These are phyloP conservation scores for Mycena capillaripes DNA, from an alignment of 768 basidiomycete genomes.

Conservation along the genomic window DNA sequence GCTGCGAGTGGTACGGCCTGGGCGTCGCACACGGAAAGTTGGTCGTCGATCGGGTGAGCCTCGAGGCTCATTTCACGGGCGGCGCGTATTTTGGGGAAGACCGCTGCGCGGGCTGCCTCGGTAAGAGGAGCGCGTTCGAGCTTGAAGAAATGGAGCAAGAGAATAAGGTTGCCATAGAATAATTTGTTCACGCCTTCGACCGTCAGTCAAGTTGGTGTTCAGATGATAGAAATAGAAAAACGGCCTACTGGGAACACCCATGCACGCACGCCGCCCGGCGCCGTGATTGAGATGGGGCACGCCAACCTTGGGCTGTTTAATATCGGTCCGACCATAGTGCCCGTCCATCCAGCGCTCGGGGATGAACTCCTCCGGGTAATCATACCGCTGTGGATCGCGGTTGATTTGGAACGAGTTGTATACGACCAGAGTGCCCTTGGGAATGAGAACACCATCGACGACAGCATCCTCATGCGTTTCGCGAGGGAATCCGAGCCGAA, in stretches of 20 bases:
- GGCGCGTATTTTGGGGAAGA: slow-evolving; percentile 22
- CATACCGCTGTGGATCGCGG: slow-evolving; percentile 28
- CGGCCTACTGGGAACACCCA: slow-evolving; percentile 28
- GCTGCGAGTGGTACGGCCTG: slow-evolving; percentile 24
- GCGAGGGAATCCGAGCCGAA: slow-evolving; percentile 28
- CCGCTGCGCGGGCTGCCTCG: background rate
- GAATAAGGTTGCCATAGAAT: slow-evolving; percentile 21
- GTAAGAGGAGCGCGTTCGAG: slow-evolving; percentile 20
- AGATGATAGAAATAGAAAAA: no score
- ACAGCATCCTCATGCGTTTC: slow-evolving; percentile 26
- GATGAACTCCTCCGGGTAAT: slow-evolving; percentile 22
- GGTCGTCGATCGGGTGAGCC: slow-evolving; percentile 27
- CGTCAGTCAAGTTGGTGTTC: background rate
- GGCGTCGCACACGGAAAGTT: slow-evolving; percentile 20
- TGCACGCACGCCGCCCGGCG: slow-evolving; percentile 24
- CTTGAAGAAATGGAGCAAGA: slow-evolving; percentile 28
- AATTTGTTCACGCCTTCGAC: slow-evolving; percentile 14
- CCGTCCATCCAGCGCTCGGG: slow-evolving; percentile 32
- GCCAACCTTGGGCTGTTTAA: slow-evolving; percentile 28
- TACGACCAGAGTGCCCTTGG: slow-evolving; percentile 23
- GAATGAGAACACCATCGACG: slow-evolving; percentile 25
- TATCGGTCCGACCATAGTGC: slow-evolving; percentile 25
- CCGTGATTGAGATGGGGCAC: slow-evolving; percentile 29
- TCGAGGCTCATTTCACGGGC: slow-evolving; percentile 24
- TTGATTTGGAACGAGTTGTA: slow-evolving; percentile 32